phyloP scores from a whole-genome alignment of 2,329 filamentous ascomycete species.

The Aspergillus sp. region DNA sequence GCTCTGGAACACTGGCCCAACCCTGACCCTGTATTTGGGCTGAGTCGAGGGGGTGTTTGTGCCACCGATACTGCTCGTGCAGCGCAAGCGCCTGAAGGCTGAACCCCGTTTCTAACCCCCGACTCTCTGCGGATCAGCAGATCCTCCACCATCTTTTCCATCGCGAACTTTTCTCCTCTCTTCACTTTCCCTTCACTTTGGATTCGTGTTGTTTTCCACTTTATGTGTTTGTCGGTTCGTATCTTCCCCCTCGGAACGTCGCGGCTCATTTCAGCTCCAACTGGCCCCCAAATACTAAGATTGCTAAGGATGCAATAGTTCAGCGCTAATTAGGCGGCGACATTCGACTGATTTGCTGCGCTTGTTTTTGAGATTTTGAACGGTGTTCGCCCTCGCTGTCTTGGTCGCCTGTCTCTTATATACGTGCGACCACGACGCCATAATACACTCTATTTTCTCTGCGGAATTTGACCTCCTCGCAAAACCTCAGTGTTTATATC shows the following conservation, averaged over 20 bases:
- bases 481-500: background rate
- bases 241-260: background rate
- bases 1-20: background rate
- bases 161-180: background rate
- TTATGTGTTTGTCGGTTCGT: background rate
- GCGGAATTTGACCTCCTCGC: too few species aligned
- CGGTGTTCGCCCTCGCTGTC: background rate
- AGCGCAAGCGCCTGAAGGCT: background rate
- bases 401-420: background rate
- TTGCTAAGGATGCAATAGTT: conserved; percentile 1
- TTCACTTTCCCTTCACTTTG: background rate
- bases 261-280: background rate
- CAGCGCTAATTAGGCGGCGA: conserved; percentile 4
- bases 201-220: background rate
- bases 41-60: background rate
- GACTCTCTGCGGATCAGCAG: background rate
- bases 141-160: background rate
- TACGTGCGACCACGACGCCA: background rate
- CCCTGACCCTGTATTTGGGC: background rate
- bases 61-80: background rate
- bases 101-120: background rate
- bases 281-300: background rate
- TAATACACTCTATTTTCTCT: background rate
- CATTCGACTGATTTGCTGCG: background rate
- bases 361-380: background rate